Evolutionary conservation across 1,139 yeast genomes (phyloP).

Genomic region (Protomyces inouyei): DNA sequence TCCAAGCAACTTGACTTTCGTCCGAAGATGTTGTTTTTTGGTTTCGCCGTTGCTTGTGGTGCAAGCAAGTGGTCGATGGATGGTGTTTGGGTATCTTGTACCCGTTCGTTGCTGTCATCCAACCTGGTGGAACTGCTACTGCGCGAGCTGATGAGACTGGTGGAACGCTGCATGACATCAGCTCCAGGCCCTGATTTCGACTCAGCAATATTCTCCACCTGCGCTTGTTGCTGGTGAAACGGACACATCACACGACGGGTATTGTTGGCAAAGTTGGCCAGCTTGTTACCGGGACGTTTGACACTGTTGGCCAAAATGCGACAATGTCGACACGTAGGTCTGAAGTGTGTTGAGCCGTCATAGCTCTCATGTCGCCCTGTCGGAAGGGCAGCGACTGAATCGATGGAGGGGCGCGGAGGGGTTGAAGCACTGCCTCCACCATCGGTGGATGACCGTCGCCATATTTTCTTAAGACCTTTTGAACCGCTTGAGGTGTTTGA

Average conservation of each 20-base stretch:
- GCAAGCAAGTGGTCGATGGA: neutral
- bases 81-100: neutral
- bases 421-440: too few species aligned
- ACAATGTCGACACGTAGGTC: neutral
- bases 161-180: neutral
- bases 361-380: neutral
- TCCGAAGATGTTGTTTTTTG: neutral
- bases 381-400: too few species aligned
- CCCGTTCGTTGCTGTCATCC: neutral
- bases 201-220: neutral
- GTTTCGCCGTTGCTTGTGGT: neutral
- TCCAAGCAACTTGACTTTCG: neutral
- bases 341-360: neutral
- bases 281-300: neutral
- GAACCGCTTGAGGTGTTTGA: neutral
- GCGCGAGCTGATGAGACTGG: neutral
- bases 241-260: neutral
- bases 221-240: neutral
- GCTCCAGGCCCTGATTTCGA: neutral
- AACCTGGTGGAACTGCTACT: neutral
- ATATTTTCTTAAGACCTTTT: neutral
- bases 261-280: neutral
- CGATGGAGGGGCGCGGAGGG: too few species aligned
- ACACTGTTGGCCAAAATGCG: neutral
- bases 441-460: neutral